Conservation (phyloP, 1,284 basidiomycete species). For the Ganoderma leucocontextum region DNA sequence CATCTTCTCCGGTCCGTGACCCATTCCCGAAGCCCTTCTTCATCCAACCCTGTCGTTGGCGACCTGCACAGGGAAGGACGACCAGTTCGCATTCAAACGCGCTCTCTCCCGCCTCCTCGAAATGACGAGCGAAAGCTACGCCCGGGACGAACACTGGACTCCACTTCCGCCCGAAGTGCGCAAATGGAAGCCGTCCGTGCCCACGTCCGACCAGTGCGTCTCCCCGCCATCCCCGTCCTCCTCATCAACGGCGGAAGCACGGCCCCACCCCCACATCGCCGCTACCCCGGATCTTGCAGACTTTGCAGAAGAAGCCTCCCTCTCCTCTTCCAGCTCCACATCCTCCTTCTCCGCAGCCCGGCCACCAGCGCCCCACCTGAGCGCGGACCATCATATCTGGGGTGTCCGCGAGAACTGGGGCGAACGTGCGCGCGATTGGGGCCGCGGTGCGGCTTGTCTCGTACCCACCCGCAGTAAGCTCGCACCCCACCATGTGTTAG, state of each 20-base stretch:
- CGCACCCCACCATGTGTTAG: too few relatives aligned
- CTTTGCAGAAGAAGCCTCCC: slow-evolving; percentile 39
- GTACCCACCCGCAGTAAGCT: too few relatives aligned
- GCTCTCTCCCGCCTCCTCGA: slow-evolving; percentile 73
- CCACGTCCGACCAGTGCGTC: background rate
- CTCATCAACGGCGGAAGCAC: background rate
- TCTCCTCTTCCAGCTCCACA: slow-evolving; percentile 13
- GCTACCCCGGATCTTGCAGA: slow-evolving; percentile 23
- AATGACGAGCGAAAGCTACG: slow-evolving; percentile 67
- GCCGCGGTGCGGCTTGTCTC: slow-evolving; percentile 49
- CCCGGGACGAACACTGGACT: slow-evolving; percentile 53
- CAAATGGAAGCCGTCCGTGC: slow-evolving; percentile 46
- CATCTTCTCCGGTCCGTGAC: slow-evolving; percentile 65
- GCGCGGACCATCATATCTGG: slow-evolving; percentile 53
- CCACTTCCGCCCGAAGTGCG: slow-evolving; percentile 47
- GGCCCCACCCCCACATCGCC: slow-evolving; percentile 14
- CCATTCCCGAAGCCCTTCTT: background rate
- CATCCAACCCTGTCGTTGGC: background rate
- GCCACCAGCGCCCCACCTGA: slow-evolving; percentile 49
- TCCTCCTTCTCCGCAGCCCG: slow-evolving; percentile 29
- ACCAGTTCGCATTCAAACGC: slow-evolving; percentile 74
- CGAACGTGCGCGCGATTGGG: slow-evolving; percentile 50
- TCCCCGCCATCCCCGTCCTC: background rate
- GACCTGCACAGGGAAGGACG: slow-evolving; percentile 58
- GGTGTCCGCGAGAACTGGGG: slow-evolving; percentile 59